Percentiles rank a stretch among this genome's conserved stretches.
These are phyloP conservation scores for Lodderomyces metapsilosis DNA, from an alignment of 1,139 yeast genomes.

Conservation along the genomic window DNA sequence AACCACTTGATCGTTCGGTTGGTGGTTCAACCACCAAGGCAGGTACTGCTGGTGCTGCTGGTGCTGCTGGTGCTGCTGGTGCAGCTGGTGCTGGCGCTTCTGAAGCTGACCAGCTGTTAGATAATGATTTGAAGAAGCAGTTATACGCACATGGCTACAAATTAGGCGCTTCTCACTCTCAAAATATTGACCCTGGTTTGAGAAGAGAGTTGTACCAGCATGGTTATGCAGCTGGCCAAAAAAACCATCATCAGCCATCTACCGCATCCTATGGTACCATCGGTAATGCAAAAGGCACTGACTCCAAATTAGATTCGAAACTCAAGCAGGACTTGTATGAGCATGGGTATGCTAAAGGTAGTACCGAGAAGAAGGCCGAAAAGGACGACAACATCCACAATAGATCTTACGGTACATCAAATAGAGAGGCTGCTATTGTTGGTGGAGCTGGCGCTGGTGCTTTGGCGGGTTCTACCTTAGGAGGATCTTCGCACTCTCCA, in stretches of 20 bases:
- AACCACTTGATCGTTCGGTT: constrained; percentile 10
- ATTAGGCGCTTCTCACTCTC: constrained; percentile 3
- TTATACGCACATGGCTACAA: constrained; percentile 11
- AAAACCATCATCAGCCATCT: constrained; percentile 2
- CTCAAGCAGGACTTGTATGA: constrained; percentile 13
- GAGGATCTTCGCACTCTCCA: not conserved
- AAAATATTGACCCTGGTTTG: constrained; percentile 4
- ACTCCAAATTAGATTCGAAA: constrained; percentile 4
- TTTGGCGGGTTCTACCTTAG: constrained; percentile 3
- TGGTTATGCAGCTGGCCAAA: constrained; percentile 8
- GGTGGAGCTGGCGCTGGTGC: constrained; percentile 8
- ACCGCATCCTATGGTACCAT: not conserved
- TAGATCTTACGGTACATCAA: constrained; percentile 8
- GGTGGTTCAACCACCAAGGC: not conserved
- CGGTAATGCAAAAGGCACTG: constrained; percentile 10
- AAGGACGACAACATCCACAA: constrained; percentile 5
- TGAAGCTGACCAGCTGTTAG: constrained; percentile 6
- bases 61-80: constrained; percentile 13
- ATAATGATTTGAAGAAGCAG: constrained; percentile 6
- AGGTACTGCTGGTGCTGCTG: constrained; percentile 9
- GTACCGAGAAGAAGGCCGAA: constrained; percentile 10
- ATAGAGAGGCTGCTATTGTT: constrained; percentile 13
- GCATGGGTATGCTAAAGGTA: constrained; percentile 14
- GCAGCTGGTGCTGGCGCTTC: constrained; percentile 12
- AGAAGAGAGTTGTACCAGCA: constrained; percentile 7